Evolutionary conservation across 805 yeast genomes (phyloP), one percentile per base, ranked within the genome.

Genomic region (Metschnikowia continentalis): DNA sequence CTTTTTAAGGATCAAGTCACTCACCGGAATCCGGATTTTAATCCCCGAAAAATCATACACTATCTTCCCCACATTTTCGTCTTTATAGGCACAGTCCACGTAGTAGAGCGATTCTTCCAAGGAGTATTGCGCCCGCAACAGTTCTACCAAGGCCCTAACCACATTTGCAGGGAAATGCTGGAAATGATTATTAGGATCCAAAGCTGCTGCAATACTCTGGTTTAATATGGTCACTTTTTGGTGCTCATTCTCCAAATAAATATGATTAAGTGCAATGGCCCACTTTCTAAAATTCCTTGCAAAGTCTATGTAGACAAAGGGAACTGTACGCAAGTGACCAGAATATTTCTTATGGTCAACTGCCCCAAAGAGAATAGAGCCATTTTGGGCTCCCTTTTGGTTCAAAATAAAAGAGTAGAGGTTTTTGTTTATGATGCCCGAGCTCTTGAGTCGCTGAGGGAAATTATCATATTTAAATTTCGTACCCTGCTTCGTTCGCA

Each of bases 371-470:
- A 17, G 17, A 17, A 17, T 17, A 17, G 17, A 17, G 17, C 23
- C 23, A 1, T 63, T 26, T n/a, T 47, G 51, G 11, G 69, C 57
- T n/a, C n/a, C 20, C 19, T 62, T 57, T 2, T 68, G 66, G 57
- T 82, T 78, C 64, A 88, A 72, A 59, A 71, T 85, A 49, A 88
- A 69, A 0, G 92, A 85, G 63, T 84, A 88, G 0, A 79, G 79
- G 39, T 74, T 72, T 45, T 77, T 75, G 41, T 75, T 59, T 52
- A 82, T 86, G 40, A 78, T 59, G 0, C 90, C 91, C 48, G 78
- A 78, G 35, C 70, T 61, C 44, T 76, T 82, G 71, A 89, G 66
- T 52, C 77, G 77, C 49, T 74, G 56, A 0, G 96, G 96, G 52
- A 88, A 69, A 65, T 89, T 88, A 48, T 78, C 74, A 67, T 88